Evolutionary conservation across 192 early-diverging fungal genomes (phyloP).

Genomic region (Coemansia aciculifera): DNA sequence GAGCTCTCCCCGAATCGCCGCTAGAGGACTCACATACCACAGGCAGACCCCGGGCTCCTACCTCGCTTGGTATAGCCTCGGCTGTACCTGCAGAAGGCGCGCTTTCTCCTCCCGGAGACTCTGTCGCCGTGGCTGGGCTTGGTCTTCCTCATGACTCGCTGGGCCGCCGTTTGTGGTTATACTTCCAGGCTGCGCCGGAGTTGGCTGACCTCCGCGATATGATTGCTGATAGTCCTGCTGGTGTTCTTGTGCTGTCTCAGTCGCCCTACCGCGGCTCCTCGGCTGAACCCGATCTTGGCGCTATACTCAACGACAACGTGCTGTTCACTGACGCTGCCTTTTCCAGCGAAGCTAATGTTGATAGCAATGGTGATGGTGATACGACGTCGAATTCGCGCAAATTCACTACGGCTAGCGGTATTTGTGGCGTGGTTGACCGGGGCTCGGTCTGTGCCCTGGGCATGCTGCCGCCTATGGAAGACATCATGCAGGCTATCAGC

Average conservation of each 20-base stretch:
- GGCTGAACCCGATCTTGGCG: conserved; percentile 19
- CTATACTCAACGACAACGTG: conserved; percentile 43
- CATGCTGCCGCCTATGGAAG: conserved; percentile 49
- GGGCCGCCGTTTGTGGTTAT: conserved; percentile 40
- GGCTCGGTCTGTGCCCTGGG: conserved; percentile 39
- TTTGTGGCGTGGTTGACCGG: conserved; percentile 37
- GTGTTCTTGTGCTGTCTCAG: conserved; percentile 26
- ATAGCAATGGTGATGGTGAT: not conserved
- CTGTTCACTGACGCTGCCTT: conserved; percentile 31
- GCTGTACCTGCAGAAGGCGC: not conserved
- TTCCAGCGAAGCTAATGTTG: not conserved
- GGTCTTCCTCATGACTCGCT: conserved; percentile 33
- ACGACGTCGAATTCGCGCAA: conserved; percentile 7
- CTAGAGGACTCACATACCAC: not conserved
- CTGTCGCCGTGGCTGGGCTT: not conserved
- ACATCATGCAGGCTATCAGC: conserved; percentile 33
- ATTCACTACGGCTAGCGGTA: conserved; percentile 45
- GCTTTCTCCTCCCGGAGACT: not conserved
- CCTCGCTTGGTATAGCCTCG: not conserved
- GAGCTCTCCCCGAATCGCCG: not conserved
- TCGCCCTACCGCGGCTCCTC: not conserved
- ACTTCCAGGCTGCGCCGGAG: conserved; percentile 31
- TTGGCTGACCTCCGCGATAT: conserved; percentile 41
- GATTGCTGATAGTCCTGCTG: conserved; percentile 33
- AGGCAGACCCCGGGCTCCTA: not conserved